Evolutionary conservation across 2,329 filamentous ascomycete genomes (phyloP).

Genomic region (Pseudocercospora crystallina): DNA sequence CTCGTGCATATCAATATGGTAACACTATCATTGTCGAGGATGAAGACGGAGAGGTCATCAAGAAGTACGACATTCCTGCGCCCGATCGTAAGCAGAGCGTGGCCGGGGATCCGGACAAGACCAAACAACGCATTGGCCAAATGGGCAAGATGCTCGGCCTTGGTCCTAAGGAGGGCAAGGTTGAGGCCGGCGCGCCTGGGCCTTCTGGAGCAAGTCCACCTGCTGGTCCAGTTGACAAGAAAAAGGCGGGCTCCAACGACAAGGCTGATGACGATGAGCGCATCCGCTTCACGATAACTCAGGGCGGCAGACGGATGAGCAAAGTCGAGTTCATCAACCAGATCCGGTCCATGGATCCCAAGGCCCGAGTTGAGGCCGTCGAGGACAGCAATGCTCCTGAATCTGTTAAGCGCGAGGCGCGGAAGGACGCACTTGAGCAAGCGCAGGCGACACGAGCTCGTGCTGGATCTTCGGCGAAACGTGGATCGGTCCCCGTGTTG

Average conservation of each 20-base stretch:
- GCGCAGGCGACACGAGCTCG: slow-evolving; percentile 19
- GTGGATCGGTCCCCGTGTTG: slow-evolving; percentile 23
- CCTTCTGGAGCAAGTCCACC: slow-evolving; percentile 12
- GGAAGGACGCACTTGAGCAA: slow-evolving; percentile 41
- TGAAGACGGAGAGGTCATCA: slow-evolving; percentile 81
- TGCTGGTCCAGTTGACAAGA: slow-evolving; percentile 16
- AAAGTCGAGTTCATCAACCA: slow-evolving; percentile 77
- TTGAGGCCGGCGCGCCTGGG: slow-evolving; percentile 22
- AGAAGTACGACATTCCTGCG: slow-evolving; percentile 73
- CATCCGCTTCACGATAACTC: slow-evolving; percentile 74
- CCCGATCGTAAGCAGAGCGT: slow-evolving; percentile 41
- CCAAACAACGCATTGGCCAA: slow-evolving; percentile 46
- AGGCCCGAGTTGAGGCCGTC: slow-evolving; percentile 55
- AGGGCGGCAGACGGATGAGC: slow-evolving; percentile 71
- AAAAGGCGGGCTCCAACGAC: slow-evolving; percentile 26
- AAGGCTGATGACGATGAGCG: slow-evolving; percentile 65
- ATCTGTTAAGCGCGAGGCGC: slow-evolving; percentile 47
- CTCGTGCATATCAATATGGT: slow-evolving; percentile 81
- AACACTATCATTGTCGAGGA: slow-evolving; percentile 90
- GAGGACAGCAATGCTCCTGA: slow-evolving; percentile 50
- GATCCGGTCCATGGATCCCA: slow-evolving; percentile 69
- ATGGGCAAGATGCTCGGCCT: slow-evolving; percentile 58
- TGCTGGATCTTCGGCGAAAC: slow-evolving; percentile 4
- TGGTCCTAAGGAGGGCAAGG: slow-evolving; percentile 29
- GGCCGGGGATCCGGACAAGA: slow-evolving; percentile 27